A percentile compares a stretch with the other conserved stretches of the same genome.
These are phyloP conservation scores for Takakia lepidozioides DNA, from an alignment of 225 moss, liverwort and hornwort genomes.

Conservation along the genomic window DNA sequence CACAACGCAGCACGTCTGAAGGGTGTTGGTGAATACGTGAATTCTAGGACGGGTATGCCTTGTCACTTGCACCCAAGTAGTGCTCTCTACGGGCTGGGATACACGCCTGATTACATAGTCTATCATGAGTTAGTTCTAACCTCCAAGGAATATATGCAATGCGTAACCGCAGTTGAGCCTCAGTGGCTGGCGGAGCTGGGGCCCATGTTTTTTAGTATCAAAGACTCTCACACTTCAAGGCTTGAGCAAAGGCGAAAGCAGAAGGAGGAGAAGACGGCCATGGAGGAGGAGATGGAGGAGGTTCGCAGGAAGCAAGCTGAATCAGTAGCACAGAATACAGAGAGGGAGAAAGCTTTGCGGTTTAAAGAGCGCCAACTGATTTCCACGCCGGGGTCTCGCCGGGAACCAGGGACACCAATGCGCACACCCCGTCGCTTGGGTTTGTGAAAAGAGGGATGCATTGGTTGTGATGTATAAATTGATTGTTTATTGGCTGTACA, in stretches of 20 bases:
- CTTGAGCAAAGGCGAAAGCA: constrained; percentile 83
- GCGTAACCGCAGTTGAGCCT: constrained; percentile 96
- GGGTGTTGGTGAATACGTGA: constrained; percentile 89
- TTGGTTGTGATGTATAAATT: too few relatives aligned
- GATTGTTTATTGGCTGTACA: too few relatives aligned
- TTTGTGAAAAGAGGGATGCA: too few relatives aligned
- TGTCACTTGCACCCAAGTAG: constrained; percentile 98
- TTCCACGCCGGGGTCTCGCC: constrained; percentile 61
- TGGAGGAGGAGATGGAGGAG: constrained; percentile 98
- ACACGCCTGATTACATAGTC: constrained; percentile 94
- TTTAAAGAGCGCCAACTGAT: constrained; percentile 60
- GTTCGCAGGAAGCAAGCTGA: constrained; percentile 72
- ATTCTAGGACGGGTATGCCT: constrained; percentile 91
- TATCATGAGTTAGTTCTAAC: constrained; percentile 93
- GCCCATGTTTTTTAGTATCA: constrained; percentile 98
- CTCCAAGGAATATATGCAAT: constrained; percentile 97
- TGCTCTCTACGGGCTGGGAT: constrained; percentile 90
- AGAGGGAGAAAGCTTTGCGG: constrained; percentile 68
- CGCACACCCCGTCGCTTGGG: constrained; percentile 56
- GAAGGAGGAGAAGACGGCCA: constrained; percentile 89
- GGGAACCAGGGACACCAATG: constrained; percentile 34
- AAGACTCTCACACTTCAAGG: constrained; percentile 89
- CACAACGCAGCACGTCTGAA: constrained; percentile 94
- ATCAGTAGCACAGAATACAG: constrained; percentile 32
- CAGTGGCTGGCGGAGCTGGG: constrained; percentile 99